These are phyloP conservation scores for Orbilia quercus DNA, from an alignment of 2,329 filamentous ascomycete genomes.

Conservation along the genomic window DNA sequence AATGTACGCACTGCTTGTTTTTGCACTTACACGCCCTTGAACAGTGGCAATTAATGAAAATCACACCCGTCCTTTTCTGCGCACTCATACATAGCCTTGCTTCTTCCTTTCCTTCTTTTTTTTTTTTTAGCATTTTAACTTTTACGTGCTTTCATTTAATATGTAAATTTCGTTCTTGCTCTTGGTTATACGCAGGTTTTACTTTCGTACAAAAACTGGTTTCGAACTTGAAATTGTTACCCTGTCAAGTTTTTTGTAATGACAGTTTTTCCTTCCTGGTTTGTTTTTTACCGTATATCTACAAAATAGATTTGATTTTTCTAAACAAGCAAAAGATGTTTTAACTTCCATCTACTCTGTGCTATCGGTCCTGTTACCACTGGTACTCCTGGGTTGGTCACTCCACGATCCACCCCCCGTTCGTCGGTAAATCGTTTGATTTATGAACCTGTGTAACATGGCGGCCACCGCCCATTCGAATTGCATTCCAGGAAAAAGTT, in stretches of 20 bases:
- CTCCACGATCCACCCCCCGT: too few species aligned
- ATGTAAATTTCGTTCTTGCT: conserved; percentile 17
- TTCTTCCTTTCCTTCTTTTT: not conserved
- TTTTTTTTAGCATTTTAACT: too few species aligned
- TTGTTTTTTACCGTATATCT: not conserved
- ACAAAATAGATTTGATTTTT: too few species aligned
- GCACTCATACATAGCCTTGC: conserved; percentile 9
- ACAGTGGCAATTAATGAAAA: conserved; percentile 37
- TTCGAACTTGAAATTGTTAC: not conserved
- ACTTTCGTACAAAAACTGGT: conserved; percentile 19
- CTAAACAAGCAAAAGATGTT: too few species aligned
- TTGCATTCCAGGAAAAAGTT: too few species aligned
- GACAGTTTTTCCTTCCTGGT: too few species aligned
- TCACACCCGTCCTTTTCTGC: not conserved
- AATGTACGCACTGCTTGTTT: conserved; percentile 19
- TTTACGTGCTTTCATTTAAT: conserved; percentile 6
- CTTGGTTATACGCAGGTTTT: conserved; percentile 2
- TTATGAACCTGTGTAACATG: too few species aligned
- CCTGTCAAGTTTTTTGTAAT: not conserved
- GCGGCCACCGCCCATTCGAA: too few species aligned
- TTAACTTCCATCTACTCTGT: too few species aligned
- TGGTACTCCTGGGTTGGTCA: too few species aligned
- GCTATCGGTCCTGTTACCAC: too few species aligned
- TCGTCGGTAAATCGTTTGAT: too few species aligned
- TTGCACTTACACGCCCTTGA: conserved; percentile 14